Evolutionary conservation across 495 filamentous ascomycete genomes (phyloP), one percentile per base, ranked within the genome.

Genomic region (Mytilinidion resinicola): DNA sequence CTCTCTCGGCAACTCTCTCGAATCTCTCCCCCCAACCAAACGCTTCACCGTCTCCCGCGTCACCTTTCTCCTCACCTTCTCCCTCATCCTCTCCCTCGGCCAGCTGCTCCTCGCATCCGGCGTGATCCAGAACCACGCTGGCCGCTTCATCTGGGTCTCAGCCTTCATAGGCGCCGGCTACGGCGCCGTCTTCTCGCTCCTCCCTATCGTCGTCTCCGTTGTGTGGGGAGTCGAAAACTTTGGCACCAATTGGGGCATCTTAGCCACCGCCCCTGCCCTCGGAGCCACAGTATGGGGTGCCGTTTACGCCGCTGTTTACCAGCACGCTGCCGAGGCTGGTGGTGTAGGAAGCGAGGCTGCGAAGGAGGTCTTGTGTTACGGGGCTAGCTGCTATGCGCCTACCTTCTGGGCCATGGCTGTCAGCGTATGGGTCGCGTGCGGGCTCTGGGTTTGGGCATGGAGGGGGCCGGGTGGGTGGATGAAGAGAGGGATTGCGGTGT

Each of bases 201-300:
- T 85, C 0, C 93, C 93, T 3, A 96, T 96, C 67, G 87, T 96
- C 59, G 84, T 96, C 62, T 87, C 82, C 52, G 89, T 96, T 21
- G 91, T 97, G 44, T 98, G 93, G 93, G 93, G 93, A 37, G 90
- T 96, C 1, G 89, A 96, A 74, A 98, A 97, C 71, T 97, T 97
- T 70, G 93, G 89, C 57, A 98, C 93, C 2, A 97, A 98, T 64
- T 98, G 92, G 85, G 93, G 93, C 12, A 90, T 96, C 58, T 85
- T 98, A 14, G 89, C 89, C 36, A 88, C 95, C 75, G 86, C 91
- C 49, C 93, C 93, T 9, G 93, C 91, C 1, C 70, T 82, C 2
- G 92, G 92, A 0, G 90, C 91, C 0, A 86, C 88, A 0, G 75
- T 91, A 9, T 98, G 89, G 90, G 89, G 93, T 0, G 62, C 88